Conservation (phyloP, 257 asterid genomes). For the Coffea canephora region DNA sequence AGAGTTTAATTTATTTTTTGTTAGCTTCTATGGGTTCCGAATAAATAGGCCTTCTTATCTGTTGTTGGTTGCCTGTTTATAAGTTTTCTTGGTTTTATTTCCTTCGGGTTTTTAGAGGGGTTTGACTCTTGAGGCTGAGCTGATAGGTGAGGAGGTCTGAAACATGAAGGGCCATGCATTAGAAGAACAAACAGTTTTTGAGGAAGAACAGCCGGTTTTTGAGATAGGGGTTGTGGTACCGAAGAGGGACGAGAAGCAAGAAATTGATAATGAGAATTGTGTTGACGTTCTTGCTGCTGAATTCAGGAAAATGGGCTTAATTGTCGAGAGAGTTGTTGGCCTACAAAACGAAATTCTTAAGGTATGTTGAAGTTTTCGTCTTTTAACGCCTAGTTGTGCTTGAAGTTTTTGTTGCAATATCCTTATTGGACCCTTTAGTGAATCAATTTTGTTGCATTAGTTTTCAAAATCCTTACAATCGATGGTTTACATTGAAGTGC, state of each 20-base stretch:
- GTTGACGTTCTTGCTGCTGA: slow-evolving; percentile 65
- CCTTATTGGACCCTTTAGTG: background rate
- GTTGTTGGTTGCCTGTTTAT: slow-evolving; percentile 6
- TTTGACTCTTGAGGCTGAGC: slow-evolving; percentile 21
- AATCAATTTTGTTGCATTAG: too few species aligned
- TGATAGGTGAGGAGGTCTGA: slow-evolving; percentile 17
- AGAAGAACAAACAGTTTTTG: background rate
- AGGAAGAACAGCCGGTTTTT: slow-evolving; percentile 53
- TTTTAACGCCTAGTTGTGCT: too few species aligned
- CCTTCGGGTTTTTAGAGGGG: slow-evolving; percentile 10
- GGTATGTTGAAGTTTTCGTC: slow-evolving; percentile 37
- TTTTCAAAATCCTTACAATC: too few species aligned
- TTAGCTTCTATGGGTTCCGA: slow-evolving; percentile 14
- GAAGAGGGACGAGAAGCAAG: slow-evolving; percentile 43
- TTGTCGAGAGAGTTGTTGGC: slow-evolving; percentile 73
- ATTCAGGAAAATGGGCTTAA: slow-evolving; percentile 59
- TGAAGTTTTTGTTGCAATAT: background rate
- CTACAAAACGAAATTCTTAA: slow-evolving; percentile 73
- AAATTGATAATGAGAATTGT: slow-evolving; percentile 36
- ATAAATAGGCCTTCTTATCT: slow-evolving; percentile 21
- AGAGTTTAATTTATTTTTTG: slow-evolving; percentile 4
- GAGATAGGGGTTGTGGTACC: slow-evolving; percentile 79
- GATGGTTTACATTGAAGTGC: too few species aligned
- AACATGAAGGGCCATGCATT: slow-evolving; percentile 49
- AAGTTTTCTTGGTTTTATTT: slow-evolving; percentile 8